Percentiles rank a stretch among this genome's conserved stretches.
Evolutionary conservation across 176 grass and related monocot species (phyloP).

Genomic region (Areca catechu): DNA sequence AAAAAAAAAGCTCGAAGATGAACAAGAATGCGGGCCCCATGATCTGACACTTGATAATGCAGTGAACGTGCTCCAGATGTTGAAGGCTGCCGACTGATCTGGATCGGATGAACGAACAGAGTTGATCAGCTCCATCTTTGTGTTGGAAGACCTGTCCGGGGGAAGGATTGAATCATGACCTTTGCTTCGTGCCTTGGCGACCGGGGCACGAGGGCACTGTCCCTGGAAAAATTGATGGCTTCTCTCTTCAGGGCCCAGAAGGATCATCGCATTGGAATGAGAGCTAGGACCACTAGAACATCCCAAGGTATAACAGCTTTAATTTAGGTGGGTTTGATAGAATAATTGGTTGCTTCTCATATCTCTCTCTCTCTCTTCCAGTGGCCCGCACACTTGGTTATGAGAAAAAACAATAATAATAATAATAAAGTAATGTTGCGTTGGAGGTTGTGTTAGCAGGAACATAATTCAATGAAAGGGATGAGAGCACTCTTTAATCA

Average conservation of each 20-base stretch:
- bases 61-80: too few relatives aligned
- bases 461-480: too few relatives aligned
- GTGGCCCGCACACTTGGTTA: too few relatives aligned
- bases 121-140: neutral
- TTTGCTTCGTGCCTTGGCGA: slow-evolving; percentile 2
- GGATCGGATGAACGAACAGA: too few relatives aligned
- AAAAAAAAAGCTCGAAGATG: too few relatives aligned
- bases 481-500: too few relatives aligned
- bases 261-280: slow-evolving; percentile 22
- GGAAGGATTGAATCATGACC: neutral
- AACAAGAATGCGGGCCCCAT: too few relatives aligned
- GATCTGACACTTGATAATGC: too few relatives aligned
- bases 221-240: slow-evolving; percentile 26
- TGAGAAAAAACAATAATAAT: too few relatives aligned
- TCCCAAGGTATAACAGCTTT: slow-evolving; percentile 19
- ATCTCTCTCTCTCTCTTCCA: slow-evolving; percentile 8
- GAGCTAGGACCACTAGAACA: slow-evolving; percentile 26
- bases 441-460: too few relatives aligned
- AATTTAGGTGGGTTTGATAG: slow-evolving; percentile 22
- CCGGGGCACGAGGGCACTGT: slow-evolving; percentile 18
- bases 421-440: too few relatives aligned
- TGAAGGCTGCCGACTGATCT: too few relatives aligned
- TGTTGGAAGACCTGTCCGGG: neutral
- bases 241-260: slow-evolving; percentile 11
- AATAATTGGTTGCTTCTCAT: slow-evolving; percentile 22